Conservation (phyloP, 2,329 filamentous ascomycete genomes). For the Epichloe typhina region DNA sequence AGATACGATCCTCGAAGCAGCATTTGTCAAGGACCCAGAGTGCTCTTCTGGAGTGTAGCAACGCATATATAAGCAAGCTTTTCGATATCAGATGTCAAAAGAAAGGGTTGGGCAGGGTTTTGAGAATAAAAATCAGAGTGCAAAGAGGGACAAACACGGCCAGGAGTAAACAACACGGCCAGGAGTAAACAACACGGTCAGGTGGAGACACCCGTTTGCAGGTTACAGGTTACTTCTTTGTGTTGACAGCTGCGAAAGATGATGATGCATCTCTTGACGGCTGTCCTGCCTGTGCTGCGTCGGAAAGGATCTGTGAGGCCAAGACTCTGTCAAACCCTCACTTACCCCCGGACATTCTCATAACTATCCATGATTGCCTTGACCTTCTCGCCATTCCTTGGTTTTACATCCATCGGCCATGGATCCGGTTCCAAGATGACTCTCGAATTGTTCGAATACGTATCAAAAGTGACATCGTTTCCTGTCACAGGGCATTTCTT, state of each 20-base stretch:
- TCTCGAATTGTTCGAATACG: conserved; percentile 36
- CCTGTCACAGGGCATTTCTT: conserved; percentile 27
- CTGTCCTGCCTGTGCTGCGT: too few species aligned
- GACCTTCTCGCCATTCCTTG: conserved; percentile 24
- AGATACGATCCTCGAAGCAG: conserved; percentile 19
- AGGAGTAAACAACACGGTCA: too few species aligned
- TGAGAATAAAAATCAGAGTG: too few species aligned
- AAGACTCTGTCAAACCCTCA: neutral
- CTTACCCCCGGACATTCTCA: neutral
- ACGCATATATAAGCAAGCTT: neutral
- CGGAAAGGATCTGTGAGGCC: too few species aligned
- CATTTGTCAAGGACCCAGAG: conserved; percentile 27
- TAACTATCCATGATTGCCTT: conserved; percentile 25
- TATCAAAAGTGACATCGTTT: conserved; percentile 29
- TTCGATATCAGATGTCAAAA: neutral
- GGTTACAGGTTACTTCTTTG: too few species aligned
- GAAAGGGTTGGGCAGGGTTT: neutral
- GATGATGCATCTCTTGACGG: too few species aligned
- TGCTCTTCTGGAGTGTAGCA: neutral
- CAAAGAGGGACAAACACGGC: too few species aligned
- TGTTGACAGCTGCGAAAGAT: too few species aligned
- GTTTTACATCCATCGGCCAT: conserved; percentile 32
- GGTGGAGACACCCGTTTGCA: too few species aligned
- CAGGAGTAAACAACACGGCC: too few species aligned
- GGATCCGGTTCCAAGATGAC: conserved; percentile 38